Percentiles rank a stretch among this genome's conserved stretches.
Conservation (phyloP, 495 filamentous ascomycete genomes). For the Aspergillus haitiensis region DNA sequence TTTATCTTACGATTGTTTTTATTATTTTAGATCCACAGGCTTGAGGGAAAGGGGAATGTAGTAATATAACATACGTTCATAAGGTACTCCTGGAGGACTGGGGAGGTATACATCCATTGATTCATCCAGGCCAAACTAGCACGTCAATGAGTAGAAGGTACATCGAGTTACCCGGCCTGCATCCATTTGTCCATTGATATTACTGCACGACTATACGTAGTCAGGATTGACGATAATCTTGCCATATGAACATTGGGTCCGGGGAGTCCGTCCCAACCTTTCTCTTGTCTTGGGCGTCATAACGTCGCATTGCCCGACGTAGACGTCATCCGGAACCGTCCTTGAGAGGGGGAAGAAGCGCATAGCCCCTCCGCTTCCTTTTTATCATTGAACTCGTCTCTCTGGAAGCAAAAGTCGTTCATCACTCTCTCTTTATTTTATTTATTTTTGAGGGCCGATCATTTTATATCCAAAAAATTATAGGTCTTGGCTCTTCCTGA, state of each 20-base stretch:
- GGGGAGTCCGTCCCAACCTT: slow-evolving; percentile 22
- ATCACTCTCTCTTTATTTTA: not conserved
- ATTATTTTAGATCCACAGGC: not conserved
- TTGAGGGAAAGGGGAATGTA: not conserved
- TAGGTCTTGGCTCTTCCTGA: not conserved
- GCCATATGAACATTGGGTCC: slow-evolving; percentile 10
- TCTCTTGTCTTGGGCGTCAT: slow-evolving; percentile 23
- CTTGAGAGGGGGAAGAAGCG: slow-evolving; percentile 7
- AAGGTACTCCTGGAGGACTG: too few relatives aligned
- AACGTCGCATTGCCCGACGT: slow-evolving; percentile 29
- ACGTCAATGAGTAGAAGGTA: too few relatives aligned
- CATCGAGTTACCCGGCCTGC: too few relatives aligned
- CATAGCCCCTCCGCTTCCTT: slow-evolving; percentile 16
- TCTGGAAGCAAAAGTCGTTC: not conserved
- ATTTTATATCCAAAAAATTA: not conserved
- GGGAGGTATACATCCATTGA: too few relatives aligned
- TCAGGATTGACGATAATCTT: slow-evolving; percentile 9
- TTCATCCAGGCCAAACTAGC: too few relatives aligned
- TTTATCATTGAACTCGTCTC: not conserved
- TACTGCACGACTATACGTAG: slow-evolving; percentile 3
- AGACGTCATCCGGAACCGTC: slow-evolving; percentile 34
- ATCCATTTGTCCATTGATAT: slow-evolving; percentile 4
- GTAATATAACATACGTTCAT: too few relatives aligned
- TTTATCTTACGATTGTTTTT: not conserved
- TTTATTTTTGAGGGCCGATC: not conserved